Conservation (phyloP, 768 basidiomycete species). For the Macrolepiota albuminosa region DNA sequence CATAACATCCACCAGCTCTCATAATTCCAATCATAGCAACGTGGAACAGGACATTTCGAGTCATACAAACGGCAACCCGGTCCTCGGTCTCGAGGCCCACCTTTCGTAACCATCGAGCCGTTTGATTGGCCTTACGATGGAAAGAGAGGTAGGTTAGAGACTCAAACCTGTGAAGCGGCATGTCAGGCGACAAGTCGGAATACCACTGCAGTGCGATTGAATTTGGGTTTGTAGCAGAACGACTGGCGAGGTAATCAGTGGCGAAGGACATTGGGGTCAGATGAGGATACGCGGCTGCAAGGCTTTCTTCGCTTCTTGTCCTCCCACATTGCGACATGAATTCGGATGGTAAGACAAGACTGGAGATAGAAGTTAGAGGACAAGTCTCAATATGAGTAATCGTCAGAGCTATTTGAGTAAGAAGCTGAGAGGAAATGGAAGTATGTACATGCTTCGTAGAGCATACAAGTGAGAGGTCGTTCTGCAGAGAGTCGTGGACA, state of each 20-base stretch:
- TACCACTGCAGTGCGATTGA: constrained; percentile 26
- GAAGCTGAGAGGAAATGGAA: constrained; percentile 21
- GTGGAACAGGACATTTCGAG: constrained; percentile 38
- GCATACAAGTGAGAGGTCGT: constrained; percentile 13
- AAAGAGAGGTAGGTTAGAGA: constrained; percentile 33
- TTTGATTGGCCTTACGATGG: constrained; percentile 30
- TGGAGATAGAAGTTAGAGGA: constrained; percentile 10
- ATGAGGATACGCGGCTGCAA: constrained; percentile 21
- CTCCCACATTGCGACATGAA: constrained; percentile 24
- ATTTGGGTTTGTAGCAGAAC: constrained; percentile 20
- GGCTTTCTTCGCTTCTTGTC: constrained; percentile 15
- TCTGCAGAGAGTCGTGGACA: background rate
- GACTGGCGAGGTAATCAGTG: constrained; percentile 25
- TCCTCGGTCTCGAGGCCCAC: constrained; percentile 32
- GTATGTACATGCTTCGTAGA: constrained; percentile 9
- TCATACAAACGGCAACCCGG: constrained; percentile 41
- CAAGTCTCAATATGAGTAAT: constrained; percentile 13
- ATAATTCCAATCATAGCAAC: constrained; percentile 38
- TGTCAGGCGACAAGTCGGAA: constrained; percentile 21
- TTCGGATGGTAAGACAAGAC: constrained; percentile 15
- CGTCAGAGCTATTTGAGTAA: constrained; percentile 21
- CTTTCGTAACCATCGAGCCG: constrained; percentile 37
- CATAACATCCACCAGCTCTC: constrained; percentile 47
- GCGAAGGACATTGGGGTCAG: constrained; percentile 18
- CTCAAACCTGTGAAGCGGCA: constrained; percentile 14